Conservation (phyloP, 2,329 filamentous ascomycete species). For the Phialophora expanda region DNA sequence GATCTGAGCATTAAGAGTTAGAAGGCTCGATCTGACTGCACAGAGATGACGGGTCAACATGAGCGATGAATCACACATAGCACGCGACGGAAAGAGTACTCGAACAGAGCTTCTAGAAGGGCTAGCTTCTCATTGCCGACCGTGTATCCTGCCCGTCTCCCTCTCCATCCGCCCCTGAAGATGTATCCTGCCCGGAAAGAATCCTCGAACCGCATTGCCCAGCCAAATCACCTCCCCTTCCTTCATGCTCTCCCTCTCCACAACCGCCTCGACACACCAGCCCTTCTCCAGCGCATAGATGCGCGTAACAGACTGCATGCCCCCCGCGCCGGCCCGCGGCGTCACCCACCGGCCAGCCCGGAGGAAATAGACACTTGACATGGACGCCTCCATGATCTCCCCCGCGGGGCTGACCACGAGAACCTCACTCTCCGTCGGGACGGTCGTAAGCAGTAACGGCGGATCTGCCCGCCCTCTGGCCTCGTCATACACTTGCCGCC, state of each 20-base stretch:
- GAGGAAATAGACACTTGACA: conserved; percentile 81
- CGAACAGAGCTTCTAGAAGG: neutral
- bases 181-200: conserved; percentile 48
- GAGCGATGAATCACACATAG: neutral
- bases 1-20: neutral
- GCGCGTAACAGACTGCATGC: conserved; percentile 80
- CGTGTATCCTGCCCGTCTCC: neutral
- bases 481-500: conserved; percentile 71
- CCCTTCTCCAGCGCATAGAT: conserved; percentile 77
- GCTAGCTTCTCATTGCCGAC: neutral
- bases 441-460: conserved; percentile 40
- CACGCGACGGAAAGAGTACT: neutral
- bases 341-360: conserved; percentile 72
- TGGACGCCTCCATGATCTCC: conserved; percentile 82
- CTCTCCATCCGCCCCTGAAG: neutral
- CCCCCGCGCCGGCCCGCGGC: conserved; percentile 75
- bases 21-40: neutral
- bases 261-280: conserved; percentile 68
- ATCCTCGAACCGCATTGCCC: conserved; percentile 86
- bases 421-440: conserved; percentile 66
- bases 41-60: neutral
- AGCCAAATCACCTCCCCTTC: conserved; percentile 83
- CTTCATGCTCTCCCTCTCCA: conserved; percentile 54
- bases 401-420: conserved; percentile 70
- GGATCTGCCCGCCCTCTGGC: conserved; percentile 68